Conservation (phyloP, 495 filamentous ascomycete genomes). For the Cladorrhinum samala region DNA sequence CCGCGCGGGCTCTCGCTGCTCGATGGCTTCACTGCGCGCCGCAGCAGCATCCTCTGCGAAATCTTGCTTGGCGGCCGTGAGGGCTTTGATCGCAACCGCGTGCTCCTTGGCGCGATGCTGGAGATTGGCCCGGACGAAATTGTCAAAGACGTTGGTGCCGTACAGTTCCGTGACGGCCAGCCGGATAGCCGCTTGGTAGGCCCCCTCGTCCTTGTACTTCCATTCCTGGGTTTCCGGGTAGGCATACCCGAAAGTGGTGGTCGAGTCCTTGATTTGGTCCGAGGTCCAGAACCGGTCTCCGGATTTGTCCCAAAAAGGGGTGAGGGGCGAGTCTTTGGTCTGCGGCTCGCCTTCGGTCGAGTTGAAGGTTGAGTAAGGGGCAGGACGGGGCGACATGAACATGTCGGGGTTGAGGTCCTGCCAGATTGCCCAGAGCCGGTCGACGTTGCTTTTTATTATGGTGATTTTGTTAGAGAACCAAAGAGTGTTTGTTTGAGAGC, state of each 20-base stretch:
- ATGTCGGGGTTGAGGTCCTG: constrained; percentile 57
- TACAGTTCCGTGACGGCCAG: constrained; percentile 17
- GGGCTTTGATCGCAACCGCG: not conserved
- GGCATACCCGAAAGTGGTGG: constrained; percentile 47
- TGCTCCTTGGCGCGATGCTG: constrained; percentile 9
- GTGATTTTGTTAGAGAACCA: no score
- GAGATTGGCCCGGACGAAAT: constrained; percentile 16
- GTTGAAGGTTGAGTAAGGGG: constrained; percentile 48
- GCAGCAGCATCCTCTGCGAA: not conserved
- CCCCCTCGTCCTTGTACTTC: constrained; percentile 5
- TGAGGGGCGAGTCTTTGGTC: constrained; percentile 32
- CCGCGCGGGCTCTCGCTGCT: no score
- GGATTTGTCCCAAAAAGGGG: constrained; percentile 39
- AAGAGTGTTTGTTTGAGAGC: no score
- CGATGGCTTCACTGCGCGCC: no score
- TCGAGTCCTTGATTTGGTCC: constrained; percentile 30
- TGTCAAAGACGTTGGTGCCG: constrained; percentile 22
- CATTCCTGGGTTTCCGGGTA: constrained; percentile 50
- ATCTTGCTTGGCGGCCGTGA: not conserved
- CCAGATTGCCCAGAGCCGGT: constrained; percentile 66
- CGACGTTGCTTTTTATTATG: constrained; percentile 51
- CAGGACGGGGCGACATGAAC: constrained; percentile 45
- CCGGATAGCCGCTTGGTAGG: constrained; percentile 16
- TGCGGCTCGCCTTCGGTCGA: constrained; percentile 33
- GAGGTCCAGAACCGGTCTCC: constrained; percentile 43